Evolutionary conservation across 2,329 filamentous ascomycete species (phyloP).

Genomic region (Atkinsonella hypoxylon): DNA sequence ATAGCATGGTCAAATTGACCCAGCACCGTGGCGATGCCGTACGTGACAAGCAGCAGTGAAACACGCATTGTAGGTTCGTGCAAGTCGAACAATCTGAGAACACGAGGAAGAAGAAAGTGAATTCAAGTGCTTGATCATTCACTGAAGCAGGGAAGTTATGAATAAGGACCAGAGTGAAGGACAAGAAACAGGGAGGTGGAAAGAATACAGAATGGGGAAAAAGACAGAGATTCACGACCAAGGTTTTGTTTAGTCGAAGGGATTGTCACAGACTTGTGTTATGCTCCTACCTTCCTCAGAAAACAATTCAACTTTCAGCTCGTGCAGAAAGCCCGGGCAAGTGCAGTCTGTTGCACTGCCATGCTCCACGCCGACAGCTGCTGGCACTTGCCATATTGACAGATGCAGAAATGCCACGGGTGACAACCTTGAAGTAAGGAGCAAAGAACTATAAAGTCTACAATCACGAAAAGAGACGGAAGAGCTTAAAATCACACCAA

Average conservation of each 20-base stretch:
- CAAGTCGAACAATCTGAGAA: conserved; percentile 2
- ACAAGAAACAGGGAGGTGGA: conserved; percentile 4
- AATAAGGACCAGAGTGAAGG: conserved; percentile 7
- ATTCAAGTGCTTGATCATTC: conserved; percentile 1
- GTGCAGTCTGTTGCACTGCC: neutral
- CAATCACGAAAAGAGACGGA: neutral
- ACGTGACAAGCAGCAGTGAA: conserved; percentile 12
- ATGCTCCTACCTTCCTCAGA: neutral
- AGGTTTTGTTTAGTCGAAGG: neutral
- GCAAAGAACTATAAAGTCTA: too few species aligned
- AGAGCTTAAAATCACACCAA: too few species aligned
- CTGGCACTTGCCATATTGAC: conserved; percentile 1
- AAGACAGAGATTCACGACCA: neutral
- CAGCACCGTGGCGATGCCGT: conserved; percentile 12
- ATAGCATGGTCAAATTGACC: conserved; percentile 11
- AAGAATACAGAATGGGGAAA: conserved; percentile 4
- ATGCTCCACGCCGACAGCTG: conserved; percentile 1
- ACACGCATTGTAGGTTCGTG: conserved; percentile 12
- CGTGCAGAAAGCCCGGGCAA: neutral
- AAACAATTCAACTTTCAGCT: neutral
- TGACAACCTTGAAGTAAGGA: neutral
- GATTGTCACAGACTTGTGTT: neutral
- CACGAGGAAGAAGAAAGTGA: neutral
- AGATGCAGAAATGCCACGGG: too few species aligned
- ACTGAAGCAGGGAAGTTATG: conserved; percentile 4